Evolutionary conservation across 2,329 filamentous ascomycete species (phyloP).

Genomic region (Biscogniauxia mediterranea): DNA sequence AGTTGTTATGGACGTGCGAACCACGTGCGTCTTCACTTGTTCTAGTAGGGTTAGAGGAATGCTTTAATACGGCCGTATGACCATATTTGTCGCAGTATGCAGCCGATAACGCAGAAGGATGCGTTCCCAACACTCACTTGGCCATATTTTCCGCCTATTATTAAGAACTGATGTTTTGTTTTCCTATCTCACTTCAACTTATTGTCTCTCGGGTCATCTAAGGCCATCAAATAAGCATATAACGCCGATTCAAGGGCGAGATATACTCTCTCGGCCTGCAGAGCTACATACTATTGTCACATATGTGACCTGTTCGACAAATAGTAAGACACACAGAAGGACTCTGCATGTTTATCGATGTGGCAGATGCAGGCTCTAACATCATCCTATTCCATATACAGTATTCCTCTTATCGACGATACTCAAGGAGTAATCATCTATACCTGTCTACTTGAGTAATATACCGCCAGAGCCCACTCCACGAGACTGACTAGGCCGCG

Average conservation of each 20-base stretch:
- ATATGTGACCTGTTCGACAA: background rate
- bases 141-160: background rate
- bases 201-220: background rate
- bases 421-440: background rate
- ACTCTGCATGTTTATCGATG: background rate
- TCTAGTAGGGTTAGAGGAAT: no score
- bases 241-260: background rate
- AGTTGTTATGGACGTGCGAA: no score
- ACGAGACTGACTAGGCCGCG: background rate
- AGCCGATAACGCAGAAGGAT: background rate
- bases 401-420: background rate
- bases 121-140: background rate
- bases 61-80: no score
- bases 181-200: background rate
- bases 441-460: background rate
- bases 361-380: background rate
- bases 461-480: no score
- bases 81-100: background rate
- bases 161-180: background rate
- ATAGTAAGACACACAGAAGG: background rate
- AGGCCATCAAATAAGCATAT: background rate
- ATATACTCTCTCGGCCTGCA: background rate
- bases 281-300: background rate
- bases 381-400: background rate
- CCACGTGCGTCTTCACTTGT: no score